These are phyloP conservation scores for Gaultheria prostrata DNA, from an alignment of 148 eudicot genomes.

Conservation along the genomic window DNA sequence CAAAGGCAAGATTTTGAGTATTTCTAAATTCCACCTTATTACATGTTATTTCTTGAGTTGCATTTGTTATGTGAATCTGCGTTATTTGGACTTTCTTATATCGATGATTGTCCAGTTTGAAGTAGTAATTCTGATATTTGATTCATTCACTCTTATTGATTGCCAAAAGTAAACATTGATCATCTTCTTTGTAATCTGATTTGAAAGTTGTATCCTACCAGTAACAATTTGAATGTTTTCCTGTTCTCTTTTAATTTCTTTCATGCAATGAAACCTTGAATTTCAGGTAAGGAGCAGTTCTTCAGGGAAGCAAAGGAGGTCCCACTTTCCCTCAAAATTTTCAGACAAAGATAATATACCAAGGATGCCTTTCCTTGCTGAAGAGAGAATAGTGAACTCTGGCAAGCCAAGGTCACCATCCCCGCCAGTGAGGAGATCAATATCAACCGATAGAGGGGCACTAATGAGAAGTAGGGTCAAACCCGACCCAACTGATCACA, in stretches of 20 bases:
- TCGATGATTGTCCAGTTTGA: background rate
- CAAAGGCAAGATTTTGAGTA: background rate
- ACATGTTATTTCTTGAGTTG: background rate
- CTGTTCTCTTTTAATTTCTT: background rate
- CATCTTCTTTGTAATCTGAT: background rate
- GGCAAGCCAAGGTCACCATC: conserved; percentile 61
- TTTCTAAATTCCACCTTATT: background rate
- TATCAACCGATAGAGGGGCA: conserved; percentile 85
- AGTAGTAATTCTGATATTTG: background rate
- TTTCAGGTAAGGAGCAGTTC: conserved; percentile 77
- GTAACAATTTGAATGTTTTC: background rate
- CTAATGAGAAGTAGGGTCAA: conserved; percentile 52
- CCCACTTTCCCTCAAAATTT: conserved; percentile 51
- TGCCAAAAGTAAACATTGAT: background rate
- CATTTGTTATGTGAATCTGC: background rate
- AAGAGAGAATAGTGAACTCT: conserved; percentile 47
- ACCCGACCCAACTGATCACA: conserved; percentile 51
- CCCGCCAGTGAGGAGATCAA: conserved; percentile 76
- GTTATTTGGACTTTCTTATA: background rate
- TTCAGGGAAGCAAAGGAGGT: conserved; percentile 67
- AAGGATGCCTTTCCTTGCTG: conserved; percentile 53
- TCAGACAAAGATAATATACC: conserved; percentile 57
- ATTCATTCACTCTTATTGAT: background rate
- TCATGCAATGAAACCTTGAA: conserved; percentile 1
- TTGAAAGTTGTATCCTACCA: background rate